Base-by-base conservation (phyloP, 2,329 filamentous ascomycete genomes). In the Aspergillus tamarii region DNA sequence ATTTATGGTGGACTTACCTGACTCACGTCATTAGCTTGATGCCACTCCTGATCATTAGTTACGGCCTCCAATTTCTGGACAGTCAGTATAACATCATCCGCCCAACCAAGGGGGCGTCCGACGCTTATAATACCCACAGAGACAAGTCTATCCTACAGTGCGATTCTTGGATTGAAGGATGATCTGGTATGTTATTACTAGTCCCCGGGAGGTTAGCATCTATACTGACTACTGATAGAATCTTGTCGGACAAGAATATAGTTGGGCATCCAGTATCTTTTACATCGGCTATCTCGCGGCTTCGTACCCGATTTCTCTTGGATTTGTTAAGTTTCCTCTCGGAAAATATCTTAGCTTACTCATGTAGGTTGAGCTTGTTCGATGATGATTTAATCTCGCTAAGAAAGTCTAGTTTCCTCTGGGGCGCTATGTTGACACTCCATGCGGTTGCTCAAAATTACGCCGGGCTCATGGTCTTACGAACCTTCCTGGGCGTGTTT, bases 401-500 rank as follows among this genome's bases (percentile, higher is more conserved):
- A 11, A 32, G 19, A 11, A 5, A 10, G 1, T 53, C 9, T 19
- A 70, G 65, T 11, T 64, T 70, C 36, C 39, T 70, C 16, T 72
- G 80, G 71, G 75, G 75, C 12, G 63, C 76, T 4, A 56, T 78
- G 21, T 70, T 78, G 21, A 67, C 63, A 2, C 53, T 68, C 3
- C 65, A 69, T 23, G 75, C 77, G 2, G 74, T 76, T 19, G 69
- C 74, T 14, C 71, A 69, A 30, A 73, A 76, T 62, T 80, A 75
- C 63, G 69, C 64, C 12, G 76, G 74, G 2, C 69, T 81, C 16
- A 75, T 81, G 68, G 70, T 74, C 5, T 73, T 78, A 30, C 70
- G 80, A 36, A 77, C 79, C 57, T 74, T 82, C 55, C 74, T 81
- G 39, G 79, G 80, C 8, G 73, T 76, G 3, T 78, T 80, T 45